Percentiles rank a stretch among this genome's conserved stretches.
Evolutionary conservation across 2,329 filamentous ascomycete species (phyloP).

Genomic region (Aspergillus aculeatinus): DNA sequence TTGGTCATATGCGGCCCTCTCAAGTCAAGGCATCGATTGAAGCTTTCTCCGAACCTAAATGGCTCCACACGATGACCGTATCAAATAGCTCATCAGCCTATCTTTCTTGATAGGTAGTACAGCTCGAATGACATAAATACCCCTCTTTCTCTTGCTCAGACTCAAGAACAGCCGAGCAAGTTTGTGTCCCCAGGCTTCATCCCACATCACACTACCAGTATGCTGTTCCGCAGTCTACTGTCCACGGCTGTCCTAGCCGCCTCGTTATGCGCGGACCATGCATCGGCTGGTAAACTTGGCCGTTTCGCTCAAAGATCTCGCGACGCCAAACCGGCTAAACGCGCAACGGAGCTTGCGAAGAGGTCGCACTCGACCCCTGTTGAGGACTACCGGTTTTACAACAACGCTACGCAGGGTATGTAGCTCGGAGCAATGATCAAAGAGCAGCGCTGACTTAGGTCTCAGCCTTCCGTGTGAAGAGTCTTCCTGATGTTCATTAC

Average conservation of each 20-base stretch:
- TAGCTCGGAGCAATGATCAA: not conserved
- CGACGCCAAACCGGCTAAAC: conserved; percentile 22
- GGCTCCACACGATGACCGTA: not conserved
- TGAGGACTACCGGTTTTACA: conserved; percentile 29
- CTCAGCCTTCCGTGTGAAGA: conserved; percentile 63
- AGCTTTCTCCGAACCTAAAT: not conserved
- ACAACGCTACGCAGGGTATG: conserved; percentile 27
- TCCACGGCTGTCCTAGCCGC: conserved; percentile 24
- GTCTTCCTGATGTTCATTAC: conserved; percentile 67
- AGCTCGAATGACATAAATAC: not conserved
- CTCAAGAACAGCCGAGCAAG: not conserved
- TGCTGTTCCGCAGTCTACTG: conserved; percentile 29
- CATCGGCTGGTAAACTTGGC: conserved; percentile 24
- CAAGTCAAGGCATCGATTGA: not conserved
- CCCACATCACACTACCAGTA: conserved; percentile 10
- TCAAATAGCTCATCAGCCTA: not conserved
- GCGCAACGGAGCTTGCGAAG: conserved; percentile 14
- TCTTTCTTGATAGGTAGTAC: not conserved
- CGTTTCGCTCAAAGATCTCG: conserved; percentile 28
- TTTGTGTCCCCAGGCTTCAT: not conserved
- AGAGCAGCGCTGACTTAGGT: not conserved
- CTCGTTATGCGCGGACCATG: conserved; percentile 22
- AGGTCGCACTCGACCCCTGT: conserved; percentile 14
- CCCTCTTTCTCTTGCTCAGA: not conserved
- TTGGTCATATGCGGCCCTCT: not conserved